Evolutionary conservation across 805 yeast species (phyloP).

Genomic region (Candida patagonica): DNA sequence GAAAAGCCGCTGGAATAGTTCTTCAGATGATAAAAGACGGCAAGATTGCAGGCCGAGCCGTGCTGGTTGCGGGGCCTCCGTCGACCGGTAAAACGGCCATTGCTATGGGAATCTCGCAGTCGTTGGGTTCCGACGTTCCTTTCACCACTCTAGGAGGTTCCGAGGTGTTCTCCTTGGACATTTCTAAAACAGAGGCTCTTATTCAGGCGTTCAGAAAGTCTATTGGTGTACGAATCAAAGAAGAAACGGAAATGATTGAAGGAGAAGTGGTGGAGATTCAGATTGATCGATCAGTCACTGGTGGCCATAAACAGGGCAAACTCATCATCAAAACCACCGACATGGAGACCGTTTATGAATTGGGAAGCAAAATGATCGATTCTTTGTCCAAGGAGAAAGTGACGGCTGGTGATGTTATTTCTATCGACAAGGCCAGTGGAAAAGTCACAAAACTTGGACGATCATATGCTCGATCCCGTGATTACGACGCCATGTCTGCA

Average conservation of each 20-base stretch:
- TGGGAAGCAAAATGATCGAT: slow-evolving; percentile 90
- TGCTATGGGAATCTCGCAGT: slow-evolving; percentile 70
- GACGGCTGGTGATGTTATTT: slow-evolving; percentile 92
- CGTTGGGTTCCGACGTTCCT: slow-evolving; percentile 66
- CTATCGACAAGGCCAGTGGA: slow-evolving; percentile 92
- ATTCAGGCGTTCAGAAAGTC: slow-evolving; percentile 95
- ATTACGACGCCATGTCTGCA: slow-evolving; percentile 98
- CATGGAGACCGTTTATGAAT: slow-evolving; percentile 96
- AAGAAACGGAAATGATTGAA: slow-evolving; percentile 94
- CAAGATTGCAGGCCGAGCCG: slow-evolving; percentile 94
- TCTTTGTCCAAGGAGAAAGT: slow-evolving; percentile 91
- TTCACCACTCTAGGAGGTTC: slow-evolving; percentile 93
- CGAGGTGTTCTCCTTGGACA: slow-evolving; percentile 84
- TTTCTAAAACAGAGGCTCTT: slow-evolving; percentile 90
- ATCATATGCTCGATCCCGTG: slow-evolving; percentile 92
- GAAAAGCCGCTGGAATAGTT: slow-evolving; percentile 93
- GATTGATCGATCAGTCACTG: slow-evolving; percentile 86
- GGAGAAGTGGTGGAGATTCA: slow-evolving; percentile 98
- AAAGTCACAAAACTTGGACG: slow-evolving; percentile 90
- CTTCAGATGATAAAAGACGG: slow-evolving; percentile 91
- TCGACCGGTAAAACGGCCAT: slow-evolving; percentile 98
- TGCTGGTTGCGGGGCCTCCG: slow-evolving; percentile 94
- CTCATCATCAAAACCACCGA: slow-evolving; percentile 95
- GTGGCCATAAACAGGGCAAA: slow-evolving; percentile 98
- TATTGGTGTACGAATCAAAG: slow-evolving; percentile 90